phyloP scores from a whole-genome alignment of 1,139 yeast species.

The Geotrichum candidum region DNA sequence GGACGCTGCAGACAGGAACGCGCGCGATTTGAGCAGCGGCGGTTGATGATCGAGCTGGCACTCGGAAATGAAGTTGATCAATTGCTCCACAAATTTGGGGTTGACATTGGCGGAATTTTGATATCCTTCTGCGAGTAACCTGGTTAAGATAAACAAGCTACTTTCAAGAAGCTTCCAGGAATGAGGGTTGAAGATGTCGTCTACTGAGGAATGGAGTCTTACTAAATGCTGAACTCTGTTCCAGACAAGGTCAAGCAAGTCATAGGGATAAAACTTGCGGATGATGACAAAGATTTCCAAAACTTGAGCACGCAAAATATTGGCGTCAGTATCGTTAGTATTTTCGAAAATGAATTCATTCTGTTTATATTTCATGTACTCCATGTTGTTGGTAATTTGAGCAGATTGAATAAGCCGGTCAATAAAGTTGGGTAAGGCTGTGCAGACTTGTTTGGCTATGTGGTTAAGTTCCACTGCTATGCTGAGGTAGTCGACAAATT shows the following conservation, averaged over 20 bases:
- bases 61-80: conserved; percentile 13
- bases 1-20: conserved; percentile 22
- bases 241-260: conserved; percentile 10
- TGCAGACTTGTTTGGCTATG: conserved; percentile 1
- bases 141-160: conserved; percentile 18
- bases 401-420: conserved; percentile 22
- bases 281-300: conserved; percentile 22
- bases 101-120: conserved; percentile 14
- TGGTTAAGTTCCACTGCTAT: conserved; percentile 11
- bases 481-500: conserved; percentile 12
- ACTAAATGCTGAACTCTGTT: not conserved
- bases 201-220: not conserved
- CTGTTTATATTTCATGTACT: conserved; percentile 43
- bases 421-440: conserved; percentile 18
- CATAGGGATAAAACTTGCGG: conserved; percentile 11
- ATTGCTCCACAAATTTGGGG: conserved; percentile 15
- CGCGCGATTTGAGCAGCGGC: conserved; percentile 24
- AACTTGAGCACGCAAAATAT: conserved; percentile 24
- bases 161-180: conserved; percentile 20
- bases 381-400: conserved; percentile 29
- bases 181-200: not conserved
- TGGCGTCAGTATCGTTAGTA: conserved; percentile 52
- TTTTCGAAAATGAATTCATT: conserved; percentile 68
- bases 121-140: conserved; percentile 18
- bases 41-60: conserved; percentile 15